phyloP scores from a whole-genome alignment of 2,329 filamentous ascomycete species.

The Venturia aucupariae region DNA sequence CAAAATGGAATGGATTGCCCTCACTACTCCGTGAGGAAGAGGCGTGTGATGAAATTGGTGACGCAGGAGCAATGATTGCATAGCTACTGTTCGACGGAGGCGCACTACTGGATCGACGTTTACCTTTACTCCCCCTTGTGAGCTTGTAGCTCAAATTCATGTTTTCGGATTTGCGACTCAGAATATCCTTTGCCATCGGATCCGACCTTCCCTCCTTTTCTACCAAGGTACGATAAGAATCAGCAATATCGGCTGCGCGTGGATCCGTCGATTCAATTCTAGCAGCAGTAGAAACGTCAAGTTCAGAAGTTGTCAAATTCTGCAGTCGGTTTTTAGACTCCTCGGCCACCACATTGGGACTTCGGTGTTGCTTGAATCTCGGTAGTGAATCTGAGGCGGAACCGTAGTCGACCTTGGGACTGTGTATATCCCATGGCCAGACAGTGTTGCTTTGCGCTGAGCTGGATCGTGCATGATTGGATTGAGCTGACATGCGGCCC shows the following conservation, averaged over 20 bases:
- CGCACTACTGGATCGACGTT: not conserved
- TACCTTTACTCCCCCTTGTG: not conserved
- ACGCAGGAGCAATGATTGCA: not conserved
- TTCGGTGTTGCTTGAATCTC: not conserved
- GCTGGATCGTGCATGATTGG: not conserved
- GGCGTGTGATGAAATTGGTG: not conserved
- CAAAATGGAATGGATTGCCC: constrained; percentile 5
- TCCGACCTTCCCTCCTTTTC: not conserved
- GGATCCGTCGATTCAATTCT: not conserved
- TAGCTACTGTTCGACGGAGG: not conserved
- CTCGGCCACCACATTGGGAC: not conserved
- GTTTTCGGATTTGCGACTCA: not conserved
- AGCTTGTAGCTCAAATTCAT: not conserved
- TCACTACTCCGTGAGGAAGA: not conserved
- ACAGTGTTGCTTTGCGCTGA: not conserved
- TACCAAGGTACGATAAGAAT: not conserved
- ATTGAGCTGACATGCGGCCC: not conserved
- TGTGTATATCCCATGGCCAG: not conserved
- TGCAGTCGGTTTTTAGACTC: not conserved
- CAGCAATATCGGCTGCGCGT: not conserved
- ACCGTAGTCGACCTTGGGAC: not conserved
- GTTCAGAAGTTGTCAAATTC: not conserved
- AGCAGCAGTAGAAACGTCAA: not conserved
- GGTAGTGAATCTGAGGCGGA: not conserved
- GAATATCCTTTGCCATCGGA: not conserved